Base-by-base conservation (phyloP, 139 green algal genomes). In the Marvania coccoides region DNA sequence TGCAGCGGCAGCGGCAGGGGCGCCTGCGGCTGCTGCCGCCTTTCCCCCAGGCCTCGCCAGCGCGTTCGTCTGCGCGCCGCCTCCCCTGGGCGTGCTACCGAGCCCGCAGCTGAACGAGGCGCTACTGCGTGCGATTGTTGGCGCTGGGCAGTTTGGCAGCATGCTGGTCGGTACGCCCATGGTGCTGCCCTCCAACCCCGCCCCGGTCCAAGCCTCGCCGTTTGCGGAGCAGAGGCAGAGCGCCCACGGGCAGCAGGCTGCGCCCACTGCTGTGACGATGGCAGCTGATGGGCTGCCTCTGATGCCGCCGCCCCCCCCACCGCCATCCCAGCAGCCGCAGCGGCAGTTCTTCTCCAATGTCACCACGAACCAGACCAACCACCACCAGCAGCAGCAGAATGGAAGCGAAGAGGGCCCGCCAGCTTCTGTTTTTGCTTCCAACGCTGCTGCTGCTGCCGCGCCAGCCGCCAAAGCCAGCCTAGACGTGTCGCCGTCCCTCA, bases 401-500 rank as follows among this genome's bases (percentile, higher is more conserved):
- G 9, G 40, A 13, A 28, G 48, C 33, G 35, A 29, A 35, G 10
- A 19, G 30, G 23, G 40, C 8, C 12, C 24, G 5, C 33, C 45
- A 19, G 36, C 64, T 24, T 14, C 46, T 2, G 36, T 46, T 1
- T 3, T n/a, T 3, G 46, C 4, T 23, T 19, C 30, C 13, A 13
- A 12, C 56, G 24, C n/a, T 51, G 56, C 56, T 12, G n/a, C 56
- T 59, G 9, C 48, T 59, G 48, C 48, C 19, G 9, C 12, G 9
- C 48, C 48, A 8, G 9, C 10, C 9, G 12, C 12, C 9, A 59
- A 12, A 28, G 30, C 48, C 19, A 12, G 48, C 9, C 12, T 59
- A 40, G 48, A 63, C n/a, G 56, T 19, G 19, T 8, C 8, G 23
- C 26, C 59, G 23, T 61, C 59, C 8, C 58, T 76, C 61, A 67